Base-by-base conservation (phyloP, 352 stramenopile genomes). In the Globisporangium radiosum region DNA sequence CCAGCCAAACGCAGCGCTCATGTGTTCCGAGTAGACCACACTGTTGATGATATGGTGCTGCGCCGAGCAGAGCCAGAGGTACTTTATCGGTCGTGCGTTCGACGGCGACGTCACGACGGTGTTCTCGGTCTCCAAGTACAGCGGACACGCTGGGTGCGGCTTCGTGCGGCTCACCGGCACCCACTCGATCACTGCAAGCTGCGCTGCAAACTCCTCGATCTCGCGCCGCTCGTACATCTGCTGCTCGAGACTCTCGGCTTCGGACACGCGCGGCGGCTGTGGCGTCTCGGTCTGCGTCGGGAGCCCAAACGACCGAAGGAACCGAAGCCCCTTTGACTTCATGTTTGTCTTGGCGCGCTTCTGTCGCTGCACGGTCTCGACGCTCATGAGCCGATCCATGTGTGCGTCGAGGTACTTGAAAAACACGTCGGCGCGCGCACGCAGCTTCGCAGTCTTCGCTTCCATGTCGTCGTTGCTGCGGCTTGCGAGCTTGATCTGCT, bases 361-460 rank as follows among this genome's bases (percentile, higher is more conserved):
- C n/a, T 62, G 62, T 51, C 58, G 52, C 66, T 72, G 47, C 36
- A 57, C 50, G 47, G 60, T 70, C 51, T 53, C 50, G 36, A 66
- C 44, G 3, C 64, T 78, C 47, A 79, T 60, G 15, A 90, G 59
- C 56, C 84, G 71, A 9, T 78, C 71, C 47, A 88, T 77, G 39
- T 87, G 74, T 2, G 66, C 47, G 58, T 90, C 76, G n/a, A 90
- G 51, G 48, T 90, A 88, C 48, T 81, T 77, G 37, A 88, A 78
- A 57, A 90, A 78, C 40, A 78, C 76, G 1, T 64, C 54, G 0
- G 80, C 71, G 47, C 78, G 76, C 3, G 51, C 57, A 17, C 63
- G 71, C 47, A 90, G 53, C 48, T 70, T 60, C 0, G 62, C 39
- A 14, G 49, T 62, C 44, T 64, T 69, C 39, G 69, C 51, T 10